phyloP scores from a whole-genome alignment of 371 early-diverging fungal species.

The Mortierella polycephala region DNA sequence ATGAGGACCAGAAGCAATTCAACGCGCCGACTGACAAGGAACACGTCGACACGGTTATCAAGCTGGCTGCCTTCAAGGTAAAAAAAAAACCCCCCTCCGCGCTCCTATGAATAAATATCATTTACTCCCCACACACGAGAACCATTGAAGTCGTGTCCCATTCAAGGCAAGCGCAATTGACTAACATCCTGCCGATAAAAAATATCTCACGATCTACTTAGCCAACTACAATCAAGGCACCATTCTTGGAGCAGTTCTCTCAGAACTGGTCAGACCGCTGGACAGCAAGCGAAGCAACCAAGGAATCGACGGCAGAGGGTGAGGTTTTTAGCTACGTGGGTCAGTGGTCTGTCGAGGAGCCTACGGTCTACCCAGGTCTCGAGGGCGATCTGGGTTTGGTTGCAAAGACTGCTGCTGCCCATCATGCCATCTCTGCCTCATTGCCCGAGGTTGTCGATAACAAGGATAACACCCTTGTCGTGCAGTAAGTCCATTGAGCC shows the following conservation, averaged over 20 bases:
- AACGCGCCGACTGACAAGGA: not conserved
- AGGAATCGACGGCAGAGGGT: conserved; percentile 59
- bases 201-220: conserved; percentile 22
- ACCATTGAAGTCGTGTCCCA: no score
- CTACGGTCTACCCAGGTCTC: conserved; percentile 63
- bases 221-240: conserved; percentile 59
- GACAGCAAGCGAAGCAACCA: conserved; percentile 74
- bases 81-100: no score
- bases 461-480: conserved; percentile 84
- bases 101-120: no score
- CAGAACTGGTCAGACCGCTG: conserved; percentile 66
- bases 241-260: conserved; percentile 82
- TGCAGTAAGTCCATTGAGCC: conserved; percentile 65
- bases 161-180: no score
- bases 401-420: conserved; percentile 80
- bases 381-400: conserved; percentile 77
- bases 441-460: conserved; percentile 80
- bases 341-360: conserved; percentile 79
- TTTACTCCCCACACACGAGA: no score
- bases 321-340: conserved; percentile 76
- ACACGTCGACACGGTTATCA: not conserved
- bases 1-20: conserved; percentile 13
- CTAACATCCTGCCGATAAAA: no score
- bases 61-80: conserved; percentile 38
- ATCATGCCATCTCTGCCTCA: conserved; percentile 82